Percentiles rank a stretch among this genome's conserved stretches.
phyloP scores from a whole-genome alignment of 2,329 filamentous ascomycete species.

The Talaromyces sp. region DNA sequence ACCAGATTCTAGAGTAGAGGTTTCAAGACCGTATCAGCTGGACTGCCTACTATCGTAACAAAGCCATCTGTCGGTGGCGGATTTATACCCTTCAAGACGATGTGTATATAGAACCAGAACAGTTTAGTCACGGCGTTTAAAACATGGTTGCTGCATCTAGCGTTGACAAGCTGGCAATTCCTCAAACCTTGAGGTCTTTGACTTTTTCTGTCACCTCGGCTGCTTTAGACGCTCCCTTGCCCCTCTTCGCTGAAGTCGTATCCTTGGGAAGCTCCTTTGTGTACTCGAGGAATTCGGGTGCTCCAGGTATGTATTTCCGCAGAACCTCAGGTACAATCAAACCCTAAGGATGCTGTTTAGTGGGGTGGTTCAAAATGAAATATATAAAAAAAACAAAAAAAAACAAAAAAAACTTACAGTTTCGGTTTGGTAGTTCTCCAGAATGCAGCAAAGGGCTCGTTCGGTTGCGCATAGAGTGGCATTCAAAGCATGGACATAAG shows the following conservation, averaged over 20 bases:
- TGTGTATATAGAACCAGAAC: background rate
- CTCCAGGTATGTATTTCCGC: conserved; percentile 82
- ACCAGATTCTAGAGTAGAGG: background rate
- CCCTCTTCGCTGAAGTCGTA: conserved; percentile 56
- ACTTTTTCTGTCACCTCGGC: conserved; percentile 36
- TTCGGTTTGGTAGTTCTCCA: conserved; percentile 95
- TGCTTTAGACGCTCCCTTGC: conserved; percentile 24
- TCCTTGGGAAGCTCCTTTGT: conserved; percentile 80
- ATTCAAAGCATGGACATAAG: conserved; percentile 91
- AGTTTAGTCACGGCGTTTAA: background rate
- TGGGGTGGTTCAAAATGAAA: background rate
- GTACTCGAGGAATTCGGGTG: conserved; percentile 84
- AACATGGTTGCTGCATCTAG: background rate
- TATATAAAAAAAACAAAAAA: background rate
- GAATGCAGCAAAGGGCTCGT: conserved; percentile 83
- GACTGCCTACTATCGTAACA: background rate
- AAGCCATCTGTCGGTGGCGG: background rate
- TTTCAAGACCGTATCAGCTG: background rate
- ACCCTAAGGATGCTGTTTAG: conserved; percentile 45
- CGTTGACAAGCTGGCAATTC: background rate
- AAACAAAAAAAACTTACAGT: conserved; percentile 47
- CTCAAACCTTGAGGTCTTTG: conserved; percentile 35
- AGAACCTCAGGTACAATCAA: conserved; percentile 76
- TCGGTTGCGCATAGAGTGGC: conserved; percentile 87
- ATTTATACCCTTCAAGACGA: background rate